phyloP scores from a whole-genome alignment of 805 yeast genomes.

The Candida taoyuanica region DNA sequence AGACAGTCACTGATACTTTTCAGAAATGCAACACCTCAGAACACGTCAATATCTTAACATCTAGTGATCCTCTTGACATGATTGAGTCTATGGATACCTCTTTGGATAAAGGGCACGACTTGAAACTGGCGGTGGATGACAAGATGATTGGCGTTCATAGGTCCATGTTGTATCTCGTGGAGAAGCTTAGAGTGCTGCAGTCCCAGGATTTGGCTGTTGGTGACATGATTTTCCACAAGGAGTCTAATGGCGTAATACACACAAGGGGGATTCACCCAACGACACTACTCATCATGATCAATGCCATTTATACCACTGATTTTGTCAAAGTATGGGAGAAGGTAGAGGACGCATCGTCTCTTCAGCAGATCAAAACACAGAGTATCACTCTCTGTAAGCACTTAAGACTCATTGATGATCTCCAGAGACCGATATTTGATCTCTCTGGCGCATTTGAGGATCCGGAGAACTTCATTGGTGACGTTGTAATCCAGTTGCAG shows the following conservation, averaged over 20 bases:
- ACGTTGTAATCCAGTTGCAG: constrained; percentile 41
- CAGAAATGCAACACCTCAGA: neutral
- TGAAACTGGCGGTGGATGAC: constrained; percentile 29
- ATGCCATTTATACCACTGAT: constrained; percentile 47
- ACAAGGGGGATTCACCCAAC: constrained; percentile 17
- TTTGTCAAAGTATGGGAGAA: constrained; percentile 43
- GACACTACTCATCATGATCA: constrained; percentile 38
- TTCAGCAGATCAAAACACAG: constrained; percentile 9
- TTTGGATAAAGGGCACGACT: constrained; percentile 32
- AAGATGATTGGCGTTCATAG: constrained; percentile 30
- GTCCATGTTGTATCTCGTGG: constrained; percentile 10
- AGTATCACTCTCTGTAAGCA: constrained; percentile 9
- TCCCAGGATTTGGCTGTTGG: constrained; percentile 27
- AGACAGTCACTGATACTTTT: constrained; percentile 16
- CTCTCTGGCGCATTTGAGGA: constrained; percentile 7
- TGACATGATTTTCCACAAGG: constrained; percentile 12
- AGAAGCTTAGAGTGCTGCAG: constrained; percentile 26
- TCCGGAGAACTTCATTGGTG: constrained; percentile 23
- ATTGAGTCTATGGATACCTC: constrained; percentile 3
- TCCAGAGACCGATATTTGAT: constrained; percentile 9
- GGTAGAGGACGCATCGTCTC: constrained; percentile 4
- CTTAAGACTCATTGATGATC: constrained; percentile 15
- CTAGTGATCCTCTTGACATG: constrained; percentile 9
- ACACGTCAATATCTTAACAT: constrained; percentile 1
- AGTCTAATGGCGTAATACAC: constrained; percentile 20